These are phyloP conservation scores for Globisporangium camurandrum DNA, from an alignment of 352 stramenopile genomes.

Conservation along the genomic window DNA sequence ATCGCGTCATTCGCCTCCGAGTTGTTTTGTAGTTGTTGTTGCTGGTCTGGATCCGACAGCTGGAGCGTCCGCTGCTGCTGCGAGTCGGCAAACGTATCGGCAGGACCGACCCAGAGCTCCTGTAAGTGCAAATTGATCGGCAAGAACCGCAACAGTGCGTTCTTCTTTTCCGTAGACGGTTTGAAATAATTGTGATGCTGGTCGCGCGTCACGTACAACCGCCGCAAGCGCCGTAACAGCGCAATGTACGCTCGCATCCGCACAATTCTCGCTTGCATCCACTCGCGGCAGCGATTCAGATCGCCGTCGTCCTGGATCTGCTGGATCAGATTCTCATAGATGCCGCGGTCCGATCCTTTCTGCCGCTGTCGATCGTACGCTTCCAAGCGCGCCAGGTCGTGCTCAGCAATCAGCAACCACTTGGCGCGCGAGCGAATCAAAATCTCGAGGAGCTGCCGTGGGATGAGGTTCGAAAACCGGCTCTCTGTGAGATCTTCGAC, in stretches of 20 bases:
- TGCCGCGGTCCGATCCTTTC: constrained; percentile 71
- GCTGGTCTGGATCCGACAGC: constrained; percentile 23
- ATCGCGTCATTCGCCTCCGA: constrained; percentile 4
- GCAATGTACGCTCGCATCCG: constrained; percentile 68
- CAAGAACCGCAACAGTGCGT: constrained; percentile 63
- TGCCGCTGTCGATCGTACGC: constrained; percentile 69
- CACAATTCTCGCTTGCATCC: constrained; percentile 67
- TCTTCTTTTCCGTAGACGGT: constrained; percentile 83
- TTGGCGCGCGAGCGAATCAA: constrained; percentile 75
- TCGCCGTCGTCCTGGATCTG: constrained; percentile 85
- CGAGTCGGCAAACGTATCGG: constrained; percentile 31
- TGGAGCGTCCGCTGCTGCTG: constrained; percentile 16
- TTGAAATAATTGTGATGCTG: constrained; percentile 81
- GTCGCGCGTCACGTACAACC: constrained; percentile 62
- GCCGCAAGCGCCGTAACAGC: constrained; percentile 49
- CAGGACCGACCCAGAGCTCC: constrained; percentile 79
- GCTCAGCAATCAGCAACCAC: constrained; percentile 62
- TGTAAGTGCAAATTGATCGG: constrained; percentile 83
- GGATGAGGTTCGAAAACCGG: constrained; percentile 79
- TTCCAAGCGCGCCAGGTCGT: constrained; percentile 67
- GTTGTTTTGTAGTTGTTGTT: no score
- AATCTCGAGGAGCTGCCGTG: constrained; percentile 73
- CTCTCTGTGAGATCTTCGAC: constrained; percentile 81
- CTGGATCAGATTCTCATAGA: constrained; percentile 86
- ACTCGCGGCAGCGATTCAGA: constrained; percentile 74